Base-by-base conservation (phyloP, 805 yeast genomes). In the Cyberlindnera sargentensis region DNA sequence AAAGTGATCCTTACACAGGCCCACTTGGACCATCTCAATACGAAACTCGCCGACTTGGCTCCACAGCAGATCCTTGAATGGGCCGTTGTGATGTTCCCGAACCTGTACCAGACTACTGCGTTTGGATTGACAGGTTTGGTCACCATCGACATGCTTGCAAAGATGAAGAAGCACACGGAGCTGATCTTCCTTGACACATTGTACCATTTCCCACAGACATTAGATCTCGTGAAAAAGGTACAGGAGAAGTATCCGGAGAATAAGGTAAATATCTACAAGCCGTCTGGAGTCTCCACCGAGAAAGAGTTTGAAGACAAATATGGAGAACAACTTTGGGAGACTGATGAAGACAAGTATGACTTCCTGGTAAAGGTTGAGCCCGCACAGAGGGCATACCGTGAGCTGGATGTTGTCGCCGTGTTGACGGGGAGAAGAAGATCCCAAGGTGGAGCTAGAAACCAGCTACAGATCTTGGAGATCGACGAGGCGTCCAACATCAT, bases 151-250 rank as follows among this genome's bases (percentile, higher is more conserved):
- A 84, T 90, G 75, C 63, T 90, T 28, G 73, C 84, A 30, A 77
- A 80, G 57, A 53, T 82, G 38, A 57, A 57, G 4, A 62, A 65
- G 36, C 73, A 81, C 1, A 69, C 85, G 6, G 95, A 89, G 43
- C 68, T 90, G 44, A 82, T 91, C 2, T 91, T 91, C 61, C 72
- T 90, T 39, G 97, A 91, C 60, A 91, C 98, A 0, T 67, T 91
- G 49, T 86, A 90, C 58, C 97, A 91, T 63, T 91, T 91, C 71
- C 89, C 91, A n/a, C 98, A 91, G 62, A 91, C 98, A 1, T 66
- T 82, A 36, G 87, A 82, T 3, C 71, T 91, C 34, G 82, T 90
- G 4, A 71, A 75, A 2, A 68, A 65, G 9, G 73, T 91, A 34
- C 67, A 76, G 53, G 50, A 56, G 11, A 73, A 69, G 47, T 91